Evolutionary conservation across 345 rosid species (phyloP).

Genomic region (Moricandia arvensis): DNA sequence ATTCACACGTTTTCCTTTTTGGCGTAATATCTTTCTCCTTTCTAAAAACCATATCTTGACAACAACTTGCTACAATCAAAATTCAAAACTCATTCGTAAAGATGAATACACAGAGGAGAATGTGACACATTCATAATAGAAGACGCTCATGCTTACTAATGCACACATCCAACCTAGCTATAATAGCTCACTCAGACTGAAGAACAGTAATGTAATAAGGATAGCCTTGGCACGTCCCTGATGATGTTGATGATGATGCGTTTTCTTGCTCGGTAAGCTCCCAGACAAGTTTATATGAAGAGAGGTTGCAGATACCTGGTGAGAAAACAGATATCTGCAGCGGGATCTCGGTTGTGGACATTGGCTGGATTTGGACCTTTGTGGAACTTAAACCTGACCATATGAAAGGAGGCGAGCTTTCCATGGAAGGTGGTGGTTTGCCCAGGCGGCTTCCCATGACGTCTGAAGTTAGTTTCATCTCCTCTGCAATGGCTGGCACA

Average conservation of each 20-base stretch:
- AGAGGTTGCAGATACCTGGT: constrained; percentile 75
- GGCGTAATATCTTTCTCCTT: constrained; percentile 9
- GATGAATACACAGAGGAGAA: constrained; percentile 30
- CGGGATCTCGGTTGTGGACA: constrained; percentile 55
- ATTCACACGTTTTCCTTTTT: not conserved
- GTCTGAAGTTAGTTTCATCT: constrained; percentile 53
- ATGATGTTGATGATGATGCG: constrained; percentile 38
- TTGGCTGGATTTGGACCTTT: constrained; percentile 52
- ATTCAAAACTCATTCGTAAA: constrained; percentile 10
- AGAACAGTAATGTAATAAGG: constrained; percentile 68
- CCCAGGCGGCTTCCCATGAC: constrained; percentile 32
- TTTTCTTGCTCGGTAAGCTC: constrained; percentile 42
- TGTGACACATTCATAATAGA: constrained; percentile 8
- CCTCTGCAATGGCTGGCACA: constrained; percentile 41
- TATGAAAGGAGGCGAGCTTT: constrained; percentile 59
- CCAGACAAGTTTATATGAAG: constrained; percentile 78
- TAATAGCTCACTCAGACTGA: constrained; percentile 45
- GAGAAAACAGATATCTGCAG: constrained; percentile 71
- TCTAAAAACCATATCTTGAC: constrained; percentile 12
- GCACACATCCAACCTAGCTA: not conserved
- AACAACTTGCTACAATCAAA: constrained; percentile 33
- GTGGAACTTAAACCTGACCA: constrained; percentile 86
- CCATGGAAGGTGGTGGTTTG: constrained; percentile 44
- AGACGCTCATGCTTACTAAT: constrained; percentile 3
- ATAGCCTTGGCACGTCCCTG: constrained; percentile 73